These are phyloP conservation scores for Cinchona pubescens DNA, from an alignment of 257 asterid species.

Conservation along the genomic window DNA sequence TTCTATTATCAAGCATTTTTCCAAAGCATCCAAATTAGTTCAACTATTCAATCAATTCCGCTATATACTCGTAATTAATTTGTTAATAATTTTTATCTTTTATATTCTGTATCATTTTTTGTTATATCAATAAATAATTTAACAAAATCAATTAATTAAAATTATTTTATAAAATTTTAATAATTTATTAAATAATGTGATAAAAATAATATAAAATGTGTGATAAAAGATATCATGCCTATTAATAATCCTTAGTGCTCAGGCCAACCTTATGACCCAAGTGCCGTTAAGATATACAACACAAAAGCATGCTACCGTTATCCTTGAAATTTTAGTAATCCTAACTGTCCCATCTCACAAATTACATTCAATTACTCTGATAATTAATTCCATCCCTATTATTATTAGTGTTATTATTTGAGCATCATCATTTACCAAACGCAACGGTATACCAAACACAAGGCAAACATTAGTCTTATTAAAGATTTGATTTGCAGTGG, in stretches of 20 bases:
- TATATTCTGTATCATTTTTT: too few species aligned
- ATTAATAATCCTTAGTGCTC: neutral
- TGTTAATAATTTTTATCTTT: too few species aligned
- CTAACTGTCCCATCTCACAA: conserved; percentile 15
- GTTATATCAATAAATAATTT: too few species aligned
- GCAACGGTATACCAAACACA: neutral
- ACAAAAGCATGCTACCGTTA: conserved; percentile 19
- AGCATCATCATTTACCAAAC: neutral
- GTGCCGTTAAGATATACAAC: conserved; percentile 34
- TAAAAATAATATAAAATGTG: too few species aligned
- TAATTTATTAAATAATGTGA: too few species aligned
- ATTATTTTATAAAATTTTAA: too few species aligned
- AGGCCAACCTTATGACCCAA: conserved; percentile 5
- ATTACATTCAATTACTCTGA: neutral
- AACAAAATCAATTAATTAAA: too few species aligned
- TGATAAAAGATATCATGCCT: too few species aligned
- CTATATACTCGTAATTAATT: neutral
- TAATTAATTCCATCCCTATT: neutral
- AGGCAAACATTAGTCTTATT: neutral
- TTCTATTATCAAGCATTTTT: conserved; percentile 5
- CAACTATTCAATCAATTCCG: neutral
- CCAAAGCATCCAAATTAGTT: neutral
- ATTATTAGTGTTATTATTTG: too few species aligned
- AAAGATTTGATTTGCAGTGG: neutral
- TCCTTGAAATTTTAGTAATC: conserved; percentile 16